A percentile compares a stretch with the other conserved stretches of the same genome.
These are phyloP conservation scores for Fagus crenata DNA, from an alignment of 306 rosid genomes.

Conservation along the genomic window DNA sequence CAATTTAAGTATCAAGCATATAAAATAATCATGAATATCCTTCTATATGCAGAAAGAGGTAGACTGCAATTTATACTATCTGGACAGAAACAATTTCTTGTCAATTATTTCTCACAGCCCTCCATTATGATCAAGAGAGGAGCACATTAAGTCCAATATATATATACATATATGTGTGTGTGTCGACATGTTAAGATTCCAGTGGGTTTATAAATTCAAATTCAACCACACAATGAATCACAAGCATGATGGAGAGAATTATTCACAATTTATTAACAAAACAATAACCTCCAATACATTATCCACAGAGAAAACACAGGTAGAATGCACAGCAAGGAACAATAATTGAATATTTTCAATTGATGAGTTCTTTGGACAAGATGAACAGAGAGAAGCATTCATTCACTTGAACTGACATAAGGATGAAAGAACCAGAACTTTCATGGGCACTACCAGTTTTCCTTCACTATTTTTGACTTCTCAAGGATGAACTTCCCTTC, in stretches of 20 bases:
- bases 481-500: slow-evolving; percentile 50
- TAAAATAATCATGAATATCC: not conserved
- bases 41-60: not conserved
- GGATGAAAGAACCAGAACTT: slow-evolving; percentile 8
- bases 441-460: slow-evolving; percentile 39
- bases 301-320: slow-evolving; percentile 15
- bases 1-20: not conserved
- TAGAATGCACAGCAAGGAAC: slow-evolving; percentile 27
- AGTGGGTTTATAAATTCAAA: not conserved
- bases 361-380: slow-evolving; percentile 12
- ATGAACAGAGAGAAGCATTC: slow-evolving; percentile 22
- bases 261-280: slow-evolving; percentile 27
- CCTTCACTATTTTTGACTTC: slow-evolving; percentile 47
- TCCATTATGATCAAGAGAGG: not conserved
- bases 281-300: slow-evolving; percentile 24
- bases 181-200: not conserved
- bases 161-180: too few species aligned
- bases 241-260: not conserved
- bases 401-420: slow-evolving; percentile 17
- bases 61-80: not conserved
- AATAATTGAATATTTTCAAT: slow-evolving; percentile 15
- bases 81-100: not conserved
- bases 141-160: not conserved
- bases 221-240: not conserved
- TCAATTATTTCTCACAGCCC: not conserved